Base-by-base conservation (phyloP, 2,329 filamentous ascomycete species). In the Epichloe glyceriae region DNA sequence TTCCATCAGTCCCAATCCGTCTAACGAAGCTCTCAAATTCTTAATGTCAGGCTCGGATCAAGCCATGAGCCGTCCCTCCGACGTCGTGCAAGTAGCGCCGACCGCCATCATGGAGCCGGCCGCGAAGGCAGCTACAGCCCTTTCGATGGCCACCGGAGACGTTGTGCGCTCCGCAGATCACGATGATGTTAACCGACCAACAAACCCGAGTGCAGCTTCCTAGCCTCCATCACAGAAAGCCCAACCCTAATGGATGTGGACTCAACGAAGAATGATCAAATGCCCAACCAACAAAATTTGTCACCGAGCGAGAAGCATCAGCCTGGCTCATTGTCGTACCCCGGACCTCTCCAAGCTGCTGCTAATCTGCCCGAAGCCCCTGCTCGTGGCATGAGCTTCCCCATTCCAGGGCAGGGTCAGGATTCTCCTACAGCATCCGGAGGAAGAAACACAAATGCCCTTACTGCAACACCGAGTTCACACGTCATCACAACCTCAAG, bases 391-490 rank as follows among this genome's bases (percentile, higher is more conserved):
- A 75, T 80, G 70, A 82, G 73, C 58, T 73, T 80, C 55, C 78
- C 79, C 7, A 74, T 80, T 68, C 67, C 74, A 19, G 67, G 69
- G 1, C 62, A 57, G 33, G 65, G 60, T 56, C 73, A 61, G 64
- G 72, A 56, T 52, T 74, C 60, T 58, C 72, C 88, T 5, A 83
- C 86, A 0, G 83, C 83, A 26, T 68, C 70, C 2, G 60, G 60
- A 15, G 76, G 49, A 96, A 95, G 71, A 91, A 93, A 62, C 91
- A 98, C 71, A 95, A 93, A 67, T 98, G 93, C 63, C 91, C 88
- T 0, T 95, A 95, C 66, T 98, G 93, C 73, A 82, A 88, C 39
- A 96, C 93, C 5, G 93, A 95, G 62, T 98, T 98, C 60, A 98
- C 93, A 30, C 82, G 93, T 43, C 93, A 97, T 64, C 93, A 97